Evolutionary conservation across 257 asterid genomes (phyloP).

Genomic region (Capsicum rhomboideum): DNA sequence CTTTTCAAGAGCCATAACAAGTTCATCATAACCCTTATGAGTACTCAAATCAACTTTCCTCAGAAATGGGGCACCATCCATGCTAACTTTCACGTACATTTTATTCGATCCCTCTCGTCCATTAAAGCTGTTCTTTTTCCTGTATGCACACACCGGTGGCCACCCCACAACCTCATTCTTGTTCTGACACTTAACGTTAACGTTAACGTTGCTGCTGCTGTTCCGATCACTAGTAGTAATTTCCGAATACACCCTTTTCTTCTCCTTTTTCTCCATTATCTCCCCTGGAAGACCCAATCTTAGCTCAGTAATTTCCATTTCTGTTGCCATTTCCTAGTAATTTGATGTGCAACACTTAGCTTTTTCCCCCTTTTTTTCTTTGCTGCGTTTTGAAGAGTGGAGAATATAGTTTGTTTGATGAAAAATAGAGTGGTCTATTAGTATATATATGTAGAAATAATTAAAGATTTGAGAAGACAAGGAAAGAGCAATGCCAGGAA

Average conservation of each 20-base stretch:
- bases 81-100: conserved; percentile 73
- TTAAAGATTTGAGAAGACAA: neutral
- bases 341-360: neutral
- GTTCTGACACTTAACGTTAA: neutral
- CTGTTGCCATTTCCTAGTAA: conserved; percentile 28
- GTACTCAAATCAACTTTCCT: conserved; percentile 59
- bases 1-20: conserved; percentile 45
- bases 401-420: neutral
- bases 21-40: conserved; percentile 42
- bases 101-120: conserved; percentile 12
- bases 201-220: neutral
- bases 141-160: conserved; percentile 75
- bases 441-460: conserved; percentile 7
- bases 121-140: conserved; percentile 35
- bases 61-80: conserved; percentile 87
- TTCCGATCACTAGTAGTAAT: conserved; percentile 8
- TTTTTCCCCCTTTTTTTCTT: neutral
- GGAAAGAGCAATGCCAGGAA: conserved; percentile 33
- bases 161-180: conserved; percentile 67
- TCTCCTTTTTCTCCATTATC: conserved; percentile 11
- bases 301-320: conserved; percentile 72
- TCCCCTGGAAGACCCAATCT: conserved; percentile 76
- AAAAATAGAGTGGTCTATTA: neutral
- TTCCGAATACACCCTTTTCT: conserved; percentile 51
- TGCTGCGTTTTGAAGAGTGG: neutral